Conservation (phyloP, 192 early-diverging fungal species). For the Ramicandelaber brevisporus region DNA sequence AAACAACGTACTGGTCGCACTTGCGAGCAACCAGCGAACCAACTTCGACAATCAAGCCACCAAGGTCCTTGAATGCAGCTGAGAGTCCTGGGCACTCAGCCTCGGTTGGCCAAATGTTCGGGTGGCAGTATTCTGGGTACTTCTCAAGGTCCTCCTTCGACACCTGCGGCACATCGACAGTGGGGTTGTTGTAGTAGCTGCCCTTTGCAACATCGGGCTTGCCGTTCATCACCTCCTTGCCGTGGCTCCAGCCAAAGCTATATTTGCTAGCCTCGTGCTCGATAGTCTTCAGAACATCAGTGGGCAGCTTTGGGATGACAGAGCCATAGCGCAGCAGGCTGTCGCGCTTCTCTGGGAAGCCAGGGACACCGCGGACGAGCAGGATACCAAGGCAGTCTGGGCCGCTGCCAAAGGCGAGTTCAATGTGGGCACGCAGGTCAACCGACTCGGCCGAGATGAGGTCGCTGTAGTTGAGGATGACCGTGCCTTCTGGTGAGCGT, state of each 20-base stretch:
- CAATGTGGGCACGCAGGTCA: slow-evolving; percentile 16
- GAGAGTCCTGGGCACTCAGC: slow-evolving; percentile 20
- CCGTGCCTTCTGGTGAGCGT: slow-evolving; percentile 9
- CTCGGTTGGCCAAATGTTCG: slow-evolving; percentile 30
- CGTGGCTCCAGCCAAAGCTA: slow-evolving; percentile 43
- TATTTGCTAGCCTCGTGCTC: slow-evolving; percentile 25
- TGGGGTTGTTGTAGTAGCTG: slow-evolving; percentile 31
- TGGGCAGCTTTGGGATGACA: slow-evolving; percentile 22
- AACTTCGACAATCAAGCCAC: slow-evolving; percentile 23
- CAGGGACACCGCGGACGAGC: slow-evolving; percentile 27
- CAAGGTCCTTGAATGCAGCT: slow-evolving; percentile 24
- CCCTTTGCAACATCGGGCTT: slow-evolving; percentile 36
- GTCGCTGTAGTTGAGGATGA: slow-evolving; percentile 21
- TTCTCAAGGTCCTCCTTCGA: slow-evolving; percentile 9
- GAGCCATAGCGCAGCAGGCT: slow-evolving; percentile 22
- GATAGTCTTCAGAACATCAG: slow-evolving; percentile 14
- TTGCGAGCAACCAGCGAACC: slow-evolving; percentile 24
- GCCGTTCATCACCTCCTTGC: slow-evolving; percentile 38
- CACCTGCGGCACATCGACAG: slow-evolving; percentile 12
- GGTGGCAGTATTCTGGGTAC: slow-evolving; percentile 22
- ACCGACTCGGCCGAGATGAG: slow-evolving; percentile 6
- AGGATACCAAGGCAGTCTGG: slow-evolving; percentile 23
- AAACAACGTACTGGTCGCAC: slow-evolving; percentile 26
- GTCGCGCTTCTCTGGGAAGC: slow-evolving; percentile 13
- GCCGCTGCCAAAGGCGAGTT: slow-evolving; percentile 24